Evolutionary conservation across 2,329 filamentous ascomycete genomes (phyloP), one percentile per base, ranked within the genome.

Genomic region (Plenodomus lindquistii): DNA sequence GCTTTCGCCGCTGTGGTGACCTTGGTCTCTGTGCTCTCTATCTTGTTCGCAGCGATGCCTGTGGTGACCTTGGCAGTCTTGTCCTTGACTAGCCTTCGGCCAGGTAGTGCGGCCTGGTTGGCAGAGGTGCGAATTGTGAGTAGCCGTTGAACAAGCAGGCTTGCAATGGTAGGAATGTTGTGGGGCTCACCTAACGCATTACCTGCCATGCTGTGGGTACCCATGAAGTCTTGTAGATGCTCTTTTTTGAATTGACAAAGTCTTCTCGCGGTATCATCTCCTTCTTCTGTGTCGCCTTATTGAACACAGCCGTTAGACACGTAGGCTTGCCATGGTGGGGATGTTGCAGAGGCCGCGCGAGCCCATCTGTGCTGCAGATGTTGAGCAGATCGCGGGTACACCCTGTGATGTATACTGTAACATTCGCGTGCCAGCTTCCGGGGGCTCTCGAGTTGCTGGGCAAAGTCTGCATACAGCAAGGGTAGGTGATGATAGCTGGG

Each of bases 391-490:
- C 75, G 19, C 72, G 74, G 8, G 66, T 66, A 6, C 54, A 19
- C 65, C 67, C 40, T 67, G 60, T 81, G 48, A 86, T 84, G 92
- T 92, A 96, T 43, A 90, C 89, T 6, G 81, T 75, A 36, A 90
- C 78, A 69, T 96, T 96, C 37, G 91, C 89, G 17, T 79, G 76
- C 75, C 91, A 96, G 63, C 90, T 91, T 70, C 95, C 90, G 1
- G 91, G 89, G 66, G 18, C 88, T 83, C 34, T 81, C 83, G 62
- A 81, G 81, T 59, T 93, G 90, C 4, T 83, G 74, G 34, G 84
- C 79, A 67, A 96, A 96, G 70, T 96, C 91, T 40, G 91, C 92
- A 75, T 95, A 96, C 38, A 96, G 84, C 4, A 91, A 92, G 11
- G 89, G 86, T 11, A 96, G 80, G 41, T 92, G 88, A 55, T 86